Base-by-base conservation (phyloP, 306 rosid species). In the Acmispon strigosus region DNA sequence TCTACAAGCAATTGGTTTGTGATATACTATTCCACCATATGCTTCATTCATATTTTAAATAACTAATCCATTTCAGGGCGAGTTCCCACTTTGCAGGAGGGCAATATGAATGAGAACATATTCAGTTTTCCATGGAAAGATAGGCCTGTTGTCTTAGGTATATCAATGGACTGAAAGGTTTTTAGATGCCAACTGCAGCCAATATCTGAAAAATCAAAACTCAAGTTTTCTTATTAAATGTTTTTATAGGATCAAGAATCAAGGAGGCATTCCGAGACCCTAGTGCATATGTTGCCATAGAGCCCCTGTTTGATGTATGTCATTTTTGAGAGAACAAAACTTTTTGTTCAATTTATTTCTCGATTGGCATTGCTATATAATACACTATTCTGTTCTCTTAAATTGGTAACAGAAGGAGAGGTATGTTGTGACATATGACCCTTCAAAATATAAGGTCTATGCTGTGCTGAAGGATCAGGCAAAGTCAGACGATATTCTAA, bases 181-280 rank as follows among this genome's bases (percentile, higher is more conserved):
- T 51, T 32, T 57, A 14, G 52, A 54, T 75, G 71, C 73, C 57
- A 29, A 49, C 20, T 75, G 6, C 71, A 43, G 79, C 22, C 75
- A 39, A 63, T 81, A 32, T 42, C 64, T 50, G 74, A 53, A 69
- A 39, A 34, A 15, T 68, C 69, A 50, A 43, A 67, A 41, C 55
- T 77, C 48, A 69, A 36, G 27, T 62, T 62, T 41, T 66, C 7
- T 73, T 55, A 74, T 24, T 37, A 62, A 59, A 49, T 34, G 13
- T 53, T 51, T 53, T 69, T 72, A 17, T 85, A 93, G 99, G 99
- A 71, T 83, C 96, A 52, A 89, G 97, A 82, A 74, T 91, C 77
- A 94, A 89, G 84, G 99, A 94, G 60, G 97, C 97, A 69, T 94
- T 94, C 78, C 99, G 91, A 70, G 97, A 94, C 66, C 92, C 99